Conservation (phyloP, 108 stramenopile genomes). For the Nitzschia sp. region DNA sequence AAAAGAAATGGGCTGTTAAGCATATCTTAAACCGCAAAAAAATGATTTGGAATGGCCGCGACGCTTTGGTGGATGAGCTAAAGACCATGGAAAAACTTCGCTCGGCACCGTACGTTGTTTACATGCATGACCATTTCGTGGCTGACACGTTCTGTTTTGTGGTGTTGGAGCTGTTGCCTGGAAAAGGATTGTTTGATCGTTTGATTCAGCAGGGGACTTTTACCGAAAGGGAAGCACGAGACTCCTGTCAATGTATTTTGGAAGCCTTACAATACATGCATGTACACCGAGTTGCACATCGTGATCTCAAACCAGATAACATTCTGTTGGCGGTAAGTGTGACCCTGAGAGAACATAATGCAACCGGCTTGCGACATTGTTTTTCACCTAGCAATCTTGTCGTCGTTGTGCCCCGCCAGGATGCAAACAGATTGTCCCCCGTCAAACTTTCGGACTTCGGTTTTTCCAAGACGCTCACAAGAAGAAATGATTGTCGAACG, state of each 20-base stretch:
- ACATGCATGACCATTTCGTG: constrained; percentile 78
- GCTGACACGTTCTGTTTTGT: constrained; percentile 53
- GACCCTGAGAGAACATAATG: too few species aligned
- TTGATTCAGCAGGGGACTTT: constrained; percentile 70
- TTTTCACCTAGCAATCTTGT: too few species aligned
- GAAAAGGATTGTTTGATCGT: constrained; percentile 93
- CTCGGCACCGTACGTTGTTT: constrained; percentile 63
- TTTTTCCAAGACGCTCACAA: constrained; percentile 66
- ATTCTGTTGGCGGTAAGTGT: constrained; percentile 63
- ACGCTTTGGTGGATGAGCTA: constrained; percentile 61
- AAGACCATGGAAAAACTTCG: constrained; percentile 38
- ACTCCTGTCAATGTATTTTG: constrained; percentile 60
- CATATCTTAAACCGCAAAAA: constrained; percentile 45
- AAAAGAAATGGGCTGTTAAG: constrained; percentile 39
- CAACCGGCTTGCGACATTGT: too few species aligned
- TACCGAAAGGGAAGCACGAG: constrained; percentile 82
- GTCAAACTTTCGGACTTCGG: constrained; percentile 95
- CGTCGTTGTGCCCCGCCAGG: constrained; percentile 26
- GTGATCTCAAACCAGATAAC: constrained; percentile 89
- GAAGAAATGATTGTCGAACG: constrained; percentile 47
- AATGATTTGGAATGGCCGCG: constrained; percentile 43
- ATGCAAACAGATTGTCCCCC: neutral
- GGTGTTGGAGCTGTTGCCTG: constrained; percentile 81
- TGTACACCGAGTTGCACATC: constrained; percentile 72
- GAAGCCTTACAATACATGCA: constrained; percentile 74